A percentile compares a stretch with the other conserved stretches of the same genome.
phyloP scores from a whole-genome alignment of 1,139 yeast genomes.

The Kodamaea derodonti region DNA sequence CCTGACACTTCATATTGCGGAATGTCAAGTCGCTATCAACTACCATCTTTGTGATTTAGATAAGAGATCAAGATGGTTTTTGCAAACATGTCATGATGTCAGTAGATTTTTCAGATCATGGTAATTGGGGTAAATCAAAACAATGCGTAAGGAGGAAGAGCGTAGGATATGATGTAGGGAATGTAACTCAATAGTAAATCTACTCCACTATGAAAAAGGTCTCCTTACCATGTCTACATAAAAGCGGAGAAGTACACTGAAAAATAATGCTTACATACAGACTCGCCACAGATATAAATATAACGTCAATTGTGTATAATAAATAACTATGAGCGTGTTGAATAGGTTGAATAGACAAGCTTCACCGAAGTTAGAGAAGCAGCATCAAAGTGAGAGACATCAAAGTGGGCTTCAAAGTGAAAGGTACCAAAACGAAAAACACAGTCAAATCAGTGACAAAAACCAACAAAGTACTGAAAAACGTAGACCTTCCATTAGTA shows the following conservation, averaged over 20 bases:
- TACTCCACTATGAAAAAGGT: too few relatives aligned
- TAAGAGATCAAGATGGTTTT: not conserved
- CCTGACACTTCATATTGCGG: not conserved
- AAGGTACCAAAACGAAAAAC: too few relatives aligned
- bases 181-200: too few relatives aligned
- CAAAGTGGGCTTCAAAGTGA: too few relatives aligned
- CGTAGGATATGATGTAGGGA: too few relatives aligned
- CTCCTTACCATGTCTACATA: too few relatives aligned
- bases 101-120: not conserved
- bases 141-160: too few relatives aligned
- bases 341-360: slow-evolving; percentile 2
- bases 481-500: slow-evolving; percentile 5
- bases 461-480: not conserved
- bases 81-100: not conserved
- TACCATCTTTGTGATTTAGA: not conserved
- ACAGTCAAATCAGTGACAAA: too few relatives aligned
- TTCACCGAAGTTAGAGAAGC: slow-evolving; percentile 7
- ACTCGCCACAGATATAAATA: not conserved
- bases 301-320: not conserved
- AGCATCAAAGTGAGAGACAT: too few relatives aligned
- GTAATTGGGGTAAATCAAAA: too few relatives aligned
- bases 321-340: not conserved
- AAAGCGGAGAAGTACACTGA: not conserved
- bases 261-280: not conserved
- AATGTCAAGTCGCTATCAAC: not conserved